Evolutionary conservation across 495 filamentous ascomycete genomes (phyloP).

Genomic region (Trichoderma orchidacearum): DNA sequence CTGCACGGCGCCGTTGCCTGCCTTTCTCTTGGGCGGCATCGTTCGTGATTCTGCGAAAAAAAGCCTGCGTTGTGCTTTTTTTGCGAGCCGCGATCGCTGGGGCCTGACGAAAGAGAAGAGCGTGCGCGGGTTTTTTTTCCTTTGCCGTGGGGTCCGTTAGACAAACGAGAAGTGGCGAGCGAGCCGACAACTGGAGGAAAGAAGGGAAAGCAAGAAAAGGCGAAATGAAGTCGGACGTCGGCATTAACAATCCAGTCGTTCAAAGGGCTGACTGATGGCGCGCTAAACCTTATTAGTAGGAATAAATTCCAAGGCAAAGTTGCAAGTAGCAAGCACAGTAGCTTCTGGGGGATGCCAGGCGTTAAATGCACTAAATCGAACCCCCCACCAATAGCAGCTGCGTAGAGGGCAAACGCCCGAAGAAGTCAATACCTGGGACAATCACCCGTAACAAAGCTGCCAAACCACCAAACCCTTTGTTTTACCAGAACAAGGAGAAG

Average conservation of each 20-base stretch:
- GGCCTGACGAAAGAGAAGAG: not conserved
- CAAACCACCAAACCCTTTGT: no score
- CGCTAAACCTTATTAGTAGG: no score
- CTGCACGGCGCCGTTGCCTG: conserved; percentile 38
- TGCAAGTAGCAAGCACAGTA: no score
- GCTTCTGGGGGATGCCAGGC: no score
- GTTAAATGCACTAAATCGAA: not conserved
- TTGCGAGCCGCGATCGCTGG: not conserved
- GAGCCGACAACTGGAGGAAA: not conserved
- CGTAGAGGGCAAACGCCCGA: not conserved
- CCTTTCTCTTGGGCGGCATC: conserved; percentile 76
- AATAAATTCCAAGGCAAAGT: no score
- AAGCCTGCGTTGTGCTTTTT: no score
- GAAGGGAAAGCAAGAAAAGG: not conserved
- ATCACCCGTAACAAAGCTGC: no score
- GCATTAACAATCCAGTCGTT: not conserved
- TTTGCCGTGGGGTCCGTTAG: not conserved
- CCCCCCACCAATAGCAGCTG: not conserved
- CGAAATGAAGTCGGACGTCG: not conserved
- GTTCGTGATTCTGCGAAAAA: not conserved
- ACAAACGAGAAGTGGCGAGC: not conserved
- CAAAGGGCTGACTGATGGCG: not conserved
- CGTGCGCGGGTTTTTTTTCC: no score
- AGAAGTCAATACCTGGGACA: no score
- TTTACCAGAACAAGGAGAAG: no score